These are phyloP conservation scores for Cicer pinnatifidum DNA, from an alignment of 306 rosid species.

Conservation along the genomic window DNA sequence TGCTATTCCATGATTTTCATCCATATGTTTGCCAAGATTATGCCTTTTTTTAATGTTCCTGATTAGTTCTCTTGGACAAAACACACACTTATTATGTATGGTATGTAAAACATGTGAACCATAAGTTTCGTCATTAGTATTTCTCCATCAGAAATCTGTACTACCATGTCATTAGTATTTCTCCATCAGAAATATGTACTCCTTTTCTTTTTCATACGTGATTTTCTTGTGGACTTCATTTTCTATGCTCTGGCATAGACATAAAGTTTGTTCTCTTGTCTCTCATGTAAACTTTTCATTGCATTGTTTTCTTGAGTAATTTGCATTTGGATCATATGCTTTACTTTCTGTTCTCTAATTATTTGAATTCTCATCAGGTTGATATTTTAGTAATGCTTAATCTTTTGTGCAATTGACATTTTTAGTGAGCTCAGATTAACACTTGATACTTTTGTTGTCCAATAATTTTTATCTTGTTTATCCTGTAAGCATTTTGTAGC, in stretches of 20 bases:
- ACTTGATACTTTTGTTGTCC: background rate
- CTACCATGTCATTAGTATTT: slow-evolving; percentile 3
- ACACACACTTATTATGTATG: background rate
- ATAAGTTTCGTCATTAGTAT: slow-evolving; percentile 1
- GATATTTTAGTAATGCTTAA: slow-evolving; percentile 27
- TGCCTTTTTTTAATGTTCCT: background rate
- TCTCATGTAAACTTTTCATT: slow-evolving; percentile 11
- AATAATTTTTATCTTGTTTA: slow-evolving; percentile 2
- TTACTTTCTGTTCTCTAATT: slow-evolving; percentile 10
- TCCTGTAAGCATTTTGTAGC: background rate
- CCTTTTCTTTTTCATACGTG: slow-evolving; percentile 1
- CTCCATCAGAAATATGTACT: slow-evolving; percentile 6
- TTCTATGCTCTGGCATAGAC: background rate
- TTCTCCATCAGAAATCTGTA: slow-evolving; percentile 17
- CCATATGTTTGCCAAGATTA: slow-evolving; percentile 2
- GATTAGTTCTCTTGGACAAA: slow-evolving; percentile 11
- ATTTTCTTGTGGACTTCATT: background rate
- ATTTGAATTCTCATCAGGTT: slow-evolving; percentile 4
- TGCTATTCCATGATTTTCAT: slow-evolving; percentile 4
- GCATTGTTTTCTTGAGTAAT: slow-evolving; percentile 9
- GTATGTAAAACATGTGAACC: slow-evolving; percentile 1
- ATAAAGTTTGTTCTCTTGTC: background rate
- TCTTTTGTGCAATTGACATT: background rate
- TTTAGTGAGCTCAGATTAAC: slow-evolving; percentile 4
- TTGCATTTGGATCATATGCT: background rate